A percentile compares a stretch with the other conserved stretches of the same genome.
phyloP scores from a whole-genome alignment of 768 basidiomycete species.

The Solioccasus polychromus region DNA sequence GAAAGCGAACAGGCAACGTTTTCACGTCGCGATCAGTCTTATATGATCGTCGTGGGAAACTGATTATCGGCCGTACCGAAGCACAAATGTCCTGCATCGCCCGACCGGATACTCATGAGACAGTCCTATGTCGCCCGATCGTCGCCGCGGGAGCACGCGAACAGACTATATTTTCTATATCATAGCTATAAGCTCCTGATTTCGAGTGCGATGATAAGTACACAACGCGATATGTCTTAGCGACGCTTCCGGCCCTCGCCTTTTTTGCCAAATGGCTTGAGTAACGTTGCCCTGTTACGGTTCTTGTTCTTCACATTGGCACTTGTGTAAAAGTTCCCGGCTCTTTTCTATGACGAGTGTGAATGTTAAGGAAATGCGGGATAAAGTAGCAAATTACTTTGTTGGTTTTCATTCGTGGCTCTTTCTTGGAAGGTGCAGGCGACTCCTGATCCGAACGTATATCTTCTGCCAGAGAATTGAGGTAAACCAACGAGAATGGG shows the following conservation, averaged over 20 bases:
- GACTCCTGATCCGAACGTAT: slow-evolving; percentile 34
- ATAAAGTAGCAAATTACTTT: slow-evolving; percentile 53
- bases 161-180: slow-evolving; percentile 11
- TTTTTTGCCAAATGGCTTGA: slow-evolving; percentile 56
- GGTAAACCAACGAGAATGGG: background rate
- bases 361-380: slow-evolving; percentile 1
- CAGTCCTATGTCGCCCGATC: slow-evolving; percentile 1
- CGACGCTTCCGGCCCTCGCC: slow-evolving; percentile 39
- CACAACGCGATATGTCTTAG: slow-evolving; percentile 16
- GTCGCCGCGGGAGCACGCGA: slow-evolving; percentile 1
- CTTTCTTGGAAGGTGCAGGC: slow-evolving; percentile 46
- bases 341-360: slow-evolving; percentile 61
- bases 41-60: slow-evolving; percentile 31
- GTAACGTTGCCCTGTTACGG: slow-evolving; percentile 57
- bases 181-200: slow-evolving; percentile 8
- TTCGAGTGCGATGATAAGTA: slow-evolving; percentile 16
- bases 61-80: slow-evolving; percentile 34
- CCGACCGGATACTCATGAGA: slow-evolving; percentile 11
- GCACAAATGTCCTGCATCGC: background rate
- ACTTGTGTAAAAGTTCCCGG: slow-evolving; percentile 82
- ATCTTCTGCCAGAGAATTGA: slow-evolving; percentile 26
- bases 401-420: slow-evolving; percentile 86
- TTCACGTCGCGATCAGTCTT: slow-evolving; percentile 16
- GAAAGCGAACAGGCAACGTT: slow-evolving; percentile 19
- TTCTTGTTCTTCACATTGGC: slow-evolving; percentile 90